Evolutionary conservation across 164 flowering plant species (phyloP).

Genomic region (Annona squamosa): DNA sequence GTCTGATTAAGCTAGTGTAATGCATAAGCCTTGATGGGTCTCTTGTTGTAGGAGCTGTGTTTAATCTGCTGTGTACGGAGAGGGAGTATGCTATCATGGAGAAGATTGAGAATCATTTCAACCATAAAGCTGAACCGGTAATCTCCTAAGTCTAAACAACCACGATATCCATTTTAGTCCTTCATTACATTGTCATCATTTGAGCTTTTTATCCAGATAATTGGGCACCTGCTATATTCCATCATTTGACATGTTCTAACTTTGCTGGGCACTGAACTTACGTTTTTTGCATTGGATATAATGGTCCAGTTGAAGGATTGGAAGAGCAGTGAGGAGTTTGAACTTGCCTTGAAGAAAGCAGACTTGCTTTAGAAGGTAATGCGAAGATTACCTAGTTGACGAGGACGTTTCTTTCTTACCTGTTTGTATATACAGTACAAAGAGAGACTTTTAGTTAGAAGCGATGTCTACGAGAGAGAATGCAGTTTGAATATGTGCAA

Average conservation of each 20-base stretch:
- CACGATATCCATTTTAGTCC: background rate
- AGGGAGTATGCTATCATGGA: slow-evolving; percentile 40
- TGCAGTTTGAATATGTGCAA: too few species aligned
- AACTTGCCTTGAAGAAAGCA: slow-evolving; percentile 27
- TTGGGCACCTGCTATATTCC: background rate
- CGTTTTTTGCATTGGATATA: background rate
- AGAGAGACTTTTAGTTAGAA: too few species aligned
- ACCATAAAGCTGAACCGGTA: slow-evolving; percentile 43
- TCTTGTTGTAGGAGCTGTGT: slow-evolving; percentile 61
- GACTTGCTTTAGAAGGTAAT: slow-evolving; percentile 15
- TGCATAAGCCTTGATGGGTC: background rate
- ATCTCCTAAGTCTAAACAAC: background rate
- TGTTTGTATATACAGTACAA: too few species aligned
- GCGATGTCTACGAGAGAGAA: too few species aligned
- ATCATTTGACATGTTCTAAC: background rate
- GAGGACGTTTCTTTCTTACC: background rate
- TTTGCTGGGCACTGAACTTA: background rate
- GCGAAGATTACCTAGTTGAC: background rate
- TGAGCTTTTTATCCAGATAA: background rate
- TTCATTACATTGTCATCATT: too few species aligned
- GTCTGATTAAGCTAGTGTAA: background rate
- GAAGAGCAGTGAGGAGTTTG: slow-evolving; percentile 24
- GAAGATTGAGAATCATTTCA: slow-evolving; percentile 64
- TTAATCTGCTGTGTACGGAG: slow-evolving; percentile 49
- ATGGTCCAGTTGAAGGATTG: slow-evolving; percentile 22